Base-by-base conservation (phyloP, 257 asterid genomes). In the Solanum tarijense region DNA sequence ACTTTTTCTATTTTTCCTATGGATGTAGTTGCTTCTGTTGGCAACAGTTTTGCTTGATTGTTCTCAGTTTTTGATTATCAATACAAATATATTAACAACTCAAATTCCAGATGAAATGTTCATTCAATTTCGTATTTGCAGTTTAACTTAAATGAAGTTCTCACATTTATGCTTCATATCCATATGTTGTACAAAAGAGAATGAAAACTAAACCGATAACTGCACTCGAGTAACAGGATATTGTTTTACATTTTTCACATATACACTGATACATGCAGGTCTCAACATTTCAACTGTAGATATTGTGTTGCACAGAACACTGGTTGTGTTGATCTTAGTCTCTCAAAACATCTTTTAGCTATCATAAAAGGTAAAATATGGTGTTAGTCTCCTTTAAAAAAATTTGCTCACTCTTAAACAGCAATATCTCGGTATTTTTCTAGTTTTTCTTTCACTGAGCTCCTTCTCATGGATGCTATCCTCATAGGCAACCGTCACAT, bases 371-470 rank as follows among this genome's bases (percentile, higher is more conserved):
- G 68, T 60, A 60, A 60, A 60, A 1, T 60, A 60, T 21, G 29
- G 32, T 35, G 55, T 35, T 75, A 75, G 32, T 39, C 23, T 39
- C 46, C 58, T 1, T n/a, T 76, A 46, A 32, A 29, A 9, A 43
- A 52, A 36, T 21, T 46, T 81, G 46, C 74, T 82, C 27, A 8
- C 65, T 78, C 12, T 90, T 72, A 91, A 89, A 92, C 98, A 96
- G 90, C 95, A 91, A 71, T 89, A 46, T 81, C 69, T 87, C 87
- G 87, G 73, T 39, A 48, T 46, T 46, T 41, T 91, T 83, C 85
- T 88, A 74, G n/a, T 74, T 83, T 88, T 94, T 83, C 88, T 89
- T 91, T 87, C 89, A 41, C 89, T 35, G 35, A 21, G 55, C 83
- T 36, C 79, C n/a, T 86, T 87, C 87, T 66, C 92, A 29, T 75